These are phyloP conservation scores for Venustampulla echinocandica DNA, from an alignment of 495 filamentous ascomycete species.

Conservation along the genomic window DNA sequence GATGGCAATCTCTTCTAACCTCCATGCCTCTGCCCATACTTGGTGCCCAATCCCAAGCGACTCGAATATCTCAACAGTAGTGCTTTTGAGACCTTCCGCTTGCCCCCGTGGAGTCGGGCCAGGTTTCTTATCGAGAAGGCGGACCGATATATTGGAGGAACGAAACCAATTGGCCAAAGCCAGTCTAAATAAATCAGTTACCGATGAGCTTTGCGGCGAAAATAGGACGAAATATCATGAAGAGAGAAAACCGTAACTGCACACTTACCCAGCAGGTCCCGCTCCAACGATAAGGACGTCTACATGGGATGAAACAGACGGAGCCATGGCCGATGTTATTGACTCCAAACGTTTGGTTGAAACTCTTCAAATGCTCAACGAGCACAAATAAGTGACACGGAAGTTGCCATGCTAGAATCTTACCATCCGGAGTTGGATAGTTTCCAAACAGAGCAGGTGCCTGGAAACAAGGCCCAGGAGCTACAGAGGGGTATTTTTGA, in stretches of 20 bases:
- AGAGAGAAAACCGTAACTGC: neutral
- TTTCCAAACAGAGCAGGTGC: too few species aligned
- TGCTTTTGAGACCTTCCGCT: constrained; percentile 48
- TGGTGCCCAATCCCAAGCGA: constrained; percentile 55
- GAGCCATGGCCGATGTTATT: neutral
- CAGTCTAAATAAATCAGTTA: constrained; percentile 46
- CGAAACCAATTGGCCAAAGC: constrained; percentile 35
- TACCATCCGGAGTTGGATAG: too few species aligned
- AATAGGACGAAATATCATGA: constrained; percentile 52
- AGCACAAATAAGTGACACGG: too few species aligned
- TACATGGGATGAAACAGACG: constrained; percentile 22
- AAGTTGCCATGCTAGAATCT: too few species aligned
- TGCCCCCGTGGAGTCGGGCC: constrained; percentile 23
- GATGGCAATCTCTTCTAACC: constrained; percentile 38
- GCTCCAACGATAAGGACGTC: constrained; percentile 55
- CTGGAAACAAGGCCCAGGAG: too few species aligned
- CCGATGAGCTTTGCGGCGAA: constrained; percentile 53
- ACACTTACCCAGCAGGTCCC: constrained; percentile 47
- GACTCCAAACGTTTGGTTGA: too few species aligned
- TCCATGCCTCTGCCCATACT: constrained; percentile 50
- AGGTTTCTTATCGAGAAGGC: neutral
- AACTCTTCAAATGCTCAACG: too few species aligned
- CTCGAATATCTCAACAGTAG: constrained; percentile 35
- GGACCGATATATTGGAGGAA: neutral
- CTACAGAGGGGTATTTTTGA: too few species aligned